Base-by-base conservation (phyloP, 2,329 filamentous ascomycete species). In the Penicillium capsulatum region DNA sequence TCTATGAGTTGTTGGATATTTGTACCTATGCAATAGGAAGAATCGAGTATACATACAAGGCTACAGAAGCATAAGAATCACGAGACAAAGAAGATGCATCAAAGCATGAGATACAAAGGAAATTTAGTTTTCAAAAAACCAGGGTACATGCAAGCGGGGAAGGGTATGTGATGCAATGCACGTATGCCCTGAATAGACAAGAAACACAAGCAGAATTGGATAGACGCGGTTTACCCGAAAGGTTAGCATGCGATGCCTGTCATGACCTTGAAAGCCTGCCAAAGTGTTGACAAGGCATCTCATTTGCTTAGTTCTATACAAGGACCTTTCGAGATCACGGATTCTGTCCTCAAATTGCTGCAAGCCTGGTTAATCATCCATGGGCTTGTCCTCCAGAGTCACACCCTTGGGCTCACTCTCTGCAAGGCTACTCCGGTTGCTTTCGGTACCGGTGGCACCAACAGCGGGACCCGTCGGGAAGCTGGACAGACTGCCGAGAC, bases 381-480 rank as follows among this genome's bases (percentile, higher is more conserved):
- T 86, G n/a, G 84, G 81, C 65, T 78, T 81, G 61, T 89, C 84
- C 56, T 80, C 79, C 56, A 89, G 70, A 51, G 80, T 82, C 29
- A 88, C 83, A 5, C 81, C 63, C 31, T 67, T 64, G 43, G 62
- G 61, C 48, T 69, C 65, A 42, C 60, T 62, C 28, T 63, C 64
- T 13, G 55, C 61, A 32, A 66, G 34, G 47, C 62, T 64, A 43
- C 58, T 64, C 24, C 59, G 53, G 41, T 61, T 61, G 46, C 63
- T 61, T 29, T 54, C 57, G 2, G 54, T 47, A 10, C 54, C 57
- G n/a, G 46, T 42, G 8, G 57, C 55, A 2, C 50, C 48, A 22
- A 40, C 38, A 3, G 34, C 50, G 20, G 56, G 34, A 19, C 46
- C 38, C 14, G 46, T 42, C 3, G 58, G 56, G 45, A 65, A 61